A percentile compares a stretch with the other conserved stretches of the same genome.
Conservation (phyloP, 176 grass and related monocot species). For the Leersia perrieri region DNA sequence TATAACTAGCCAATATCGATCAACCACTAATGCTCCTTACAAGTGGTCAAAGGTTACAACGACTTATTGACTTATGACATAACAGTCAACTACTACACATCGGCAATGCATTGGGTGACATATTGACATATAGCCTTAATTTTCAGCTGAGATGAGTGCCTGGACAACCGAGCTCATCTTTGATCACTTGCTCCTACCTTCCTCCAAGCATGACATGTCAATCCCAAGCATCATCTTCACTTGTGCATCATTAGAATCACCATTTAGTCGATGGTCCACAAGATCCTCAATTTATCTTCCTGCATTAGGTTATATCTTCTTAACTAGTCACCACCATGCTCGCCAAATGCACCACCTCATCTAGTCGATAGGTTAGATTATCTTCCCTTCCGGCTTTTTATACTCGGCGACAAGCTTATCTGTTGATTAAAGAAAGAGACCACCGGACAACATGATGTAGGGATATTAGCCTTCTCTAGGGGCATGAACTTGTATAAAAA, state of each 20-base stretch:
- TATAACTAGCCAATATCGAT: neutral
- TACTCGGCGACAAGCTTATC: too few species aligned
- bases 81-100: neutral
- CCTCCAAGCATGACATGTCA: neutral
- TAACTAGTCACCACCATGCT: too few species aligned
- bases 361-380: too few species aligned
- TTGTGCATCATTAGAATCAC: neutral
- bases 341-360: too few species aligned
- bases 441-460: too few species aligned
- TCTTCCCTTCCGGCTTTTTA: too few species aligned
- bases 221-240: conserved; percentile 16
- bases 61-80: neutral
- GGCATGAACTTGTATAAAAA: too few species aligned
- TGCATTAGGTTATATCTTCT: too few species aligned
- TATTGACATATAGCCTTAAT: neutral
- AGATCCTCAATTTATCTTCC: neutral
- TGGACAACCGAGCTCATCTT: conserved; percentile 22
- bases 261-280: neutral
- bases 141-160: neutral
- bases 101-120: neutral
- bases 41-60: neutral
- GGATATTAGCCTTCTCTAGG: too few species aligned
- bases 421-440: too few species aligned
- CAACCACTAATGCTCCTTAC: neutral
- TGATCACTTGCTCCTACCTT: conserved; percentile 7